Base-by-base conservation (phyloP, 305 asterid genomes). In the Fraxinus nigra region DNA sequence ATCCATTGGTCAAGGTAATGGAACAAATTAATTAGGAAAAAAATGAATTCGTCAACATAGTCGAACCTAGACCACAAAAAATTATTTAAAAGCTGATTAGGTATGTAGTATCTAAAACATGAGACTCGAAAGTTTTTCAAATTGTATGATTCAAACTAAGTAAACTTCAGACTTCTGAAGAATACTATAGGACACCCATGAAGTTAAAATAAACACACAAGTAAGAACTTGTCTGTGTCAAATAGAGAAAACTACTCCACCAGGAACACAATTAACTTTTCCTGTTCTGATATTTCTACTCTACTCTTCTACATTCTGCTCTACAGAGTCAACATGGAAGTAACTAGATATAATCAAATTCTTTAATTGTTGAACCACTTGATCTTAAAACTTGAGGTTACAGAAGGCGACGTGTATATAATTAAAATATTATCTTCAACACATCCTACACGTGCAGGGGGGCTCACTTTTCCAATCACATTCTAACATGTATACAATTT, bases 181-280 rank as follows among this genome's bases (percentile, higher is more conserved):
- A 38, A 67, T 40, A 37, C 28, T 26, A 79, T 26, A 79, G 46
- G 48, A 43, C 33, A 54, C 46, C 61, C 11, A 48, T 67, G 78
- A 28, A 48, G 18, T 72, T 20, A 65, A 33, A 77, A 76, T 48
- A 77, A 48, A 74, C 75, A 81, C 6, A 43, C 82, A 56, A 76
- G 32, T 6, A 79, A 75, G 38, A 34, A 73, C 14, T 38, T 37
- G 0, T 30, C 75, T 38, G n/a, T 79, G 70, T 73, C 43, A 69
- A 74, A 74, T 73, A 78, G 40, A 80, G 43, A 61, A 76, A 37
- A 38, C 37, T 14, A 77, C 5, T 56, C 83, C 7, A 81, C 76
- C 56, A 67, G 70, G 30, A 78, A 67, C 20, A 20, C 63, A 51
- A 35, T 38, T 30, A 70, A 32, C 56, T 14, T 2, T 24, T 63